Base-by-base conservation (phyloP, 2,329 filamentous ascomycete species). In the Epicoccum sorghinum region DNA sequence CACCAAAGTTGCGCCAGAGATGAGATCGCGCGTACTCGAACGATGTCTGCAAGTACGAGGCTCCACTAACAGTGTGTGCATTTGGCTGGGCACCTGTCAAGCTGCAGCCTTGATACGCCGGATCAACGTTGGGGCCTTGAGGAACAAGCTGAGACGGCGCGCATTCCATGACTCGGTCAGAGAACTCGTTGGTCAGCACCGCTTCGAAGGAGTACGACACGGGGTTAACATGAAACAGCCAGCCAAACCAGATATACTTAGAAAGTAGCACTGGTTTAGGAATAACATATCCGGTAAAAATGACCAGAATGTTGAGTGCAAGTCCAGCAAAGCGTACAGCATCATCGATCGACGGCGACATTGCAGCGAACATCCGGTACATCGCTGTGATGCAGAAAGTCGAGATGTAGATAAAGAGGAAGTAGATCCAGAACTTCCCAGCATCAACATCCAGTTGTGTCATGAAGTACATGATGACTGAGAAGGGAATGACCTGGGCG, bases 1-100 rank as follows among this genome's bases (percentile, higher is more conserved):
- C 86, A 29, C 88, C 90, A 65, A 90, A 91, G 69, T 93, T 92
- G 3, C 90, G 85, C 79, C 86, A 89, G 0, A 88, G 72, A 64
- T 89, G 79, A 24, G 74, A 75, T 14, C 84, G 77, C 0, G 80
- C 79, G 63, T 87, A 88, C 39, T 81, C 76, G 70, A 83, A 89
- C 7, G 79, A 79, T 0, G 78, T 77, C 8, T 75, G 61, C 2
- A 88, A 67, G 62, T 88, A 89, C 22, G 75, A 74, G 2, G 77
- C 68, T 30, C 86, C 86, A 29, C 78, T 64, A 10, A 89, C 81
- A 3, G 69, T 75, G 1, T 76, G 75, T 18, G 77, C 77, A 29
- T 82, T 83, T 10, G 83, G 70, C 23, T 74, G 66, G 9, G 85
- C 81, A n/a, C 87, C 87, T 23, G 81, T 77, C 35, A 89, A 71